Conservation (phyloP, 331 rosid genomes). For the Quercus phellos region DNA sequence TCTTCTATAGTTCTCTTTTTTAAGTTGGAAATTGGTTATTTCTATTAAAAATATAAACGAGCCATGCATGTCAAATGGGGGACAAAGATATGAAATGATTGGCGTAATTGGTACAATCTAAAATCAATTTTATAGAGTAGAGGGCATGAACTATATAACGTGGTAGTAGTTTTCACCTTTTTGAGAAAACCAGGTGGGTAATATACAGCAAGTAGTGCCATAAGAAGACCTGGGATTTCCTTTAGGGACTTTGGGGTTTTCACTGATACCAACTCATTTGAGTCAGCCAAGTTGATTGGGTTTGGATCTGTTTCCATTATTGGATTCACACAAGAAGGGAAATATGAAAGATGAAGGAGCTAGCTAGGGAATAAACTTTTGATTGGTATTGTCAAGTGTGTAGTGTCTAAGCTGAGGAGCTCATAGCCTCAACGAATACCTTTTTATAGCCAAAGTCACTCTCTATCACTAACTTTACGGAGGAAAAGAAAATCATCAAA, state of each 20-base stretch:
- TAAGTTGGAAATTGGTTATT: neutral
- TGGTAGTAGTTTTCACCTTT: constrained; percentile 35
- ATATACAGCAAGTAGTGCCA: constrained; percentile 11
- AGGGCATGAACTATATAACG: neutral
- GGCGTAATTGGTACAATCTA: too few relatives aligned
- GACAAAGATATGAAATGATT: neutral
- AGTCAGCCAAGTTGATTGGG: neutral
- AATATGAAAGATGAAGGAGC: neutral
- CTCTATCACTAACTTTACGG: neutral
- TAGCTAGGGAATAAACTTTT: neutral
- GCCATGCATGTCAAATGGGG: neutral
- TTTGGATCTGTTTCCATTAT: constrained; percentile 1
- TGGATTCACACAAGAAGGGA: neutral
- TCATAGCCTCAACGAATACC: neutral
- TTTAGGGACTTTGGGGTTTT: constrained; percentile 17
- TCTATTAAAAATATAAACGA: neutral
- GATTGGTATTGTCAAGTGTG: neutral
- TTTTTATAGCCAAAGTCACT: neutral
- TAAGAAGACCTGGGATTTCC: neutral
- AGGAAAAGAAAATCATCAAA: neutral
- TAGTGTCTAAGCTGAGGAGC: neutral
- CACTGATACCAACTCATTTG: constrained; percentile 3
- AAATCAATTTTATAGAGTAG: neutral
- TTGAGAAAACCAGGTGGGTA: constrained; percentile 52
- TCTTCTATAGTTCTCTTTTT: neutral